Percentiles rank a stretch among this genome's conserved stretches.
Evolutionary conservation across 2,329 filamentous ascomycete genomes (phyloP).

Genomic region (Exophiala oligosperma): DNA sequence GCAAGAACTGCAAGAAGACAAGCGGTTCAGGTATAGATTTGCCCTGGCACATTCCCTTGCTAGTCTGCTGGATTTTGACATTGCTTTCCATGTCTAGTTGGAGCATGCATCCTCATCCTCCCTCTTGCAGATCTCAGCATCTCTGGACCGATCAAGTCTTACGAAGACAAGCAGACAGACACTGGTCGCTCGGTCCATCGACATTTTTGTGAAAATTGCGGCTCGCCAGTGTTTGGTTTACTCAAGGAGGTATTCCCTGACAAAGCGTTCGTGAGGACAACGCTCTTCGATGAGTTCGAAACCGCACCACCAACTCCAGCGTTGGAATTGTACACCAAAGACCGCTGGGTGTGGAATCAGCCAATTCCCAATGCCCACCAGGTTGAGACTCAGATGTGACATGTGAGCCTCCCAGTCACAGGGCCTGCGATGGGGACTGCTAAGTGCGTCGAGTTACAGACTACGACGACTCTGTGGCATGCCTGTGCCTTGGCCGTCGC

Average conservation of each 20-base stretch:
- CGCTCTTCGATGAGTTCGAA: conserved; percentile 3
- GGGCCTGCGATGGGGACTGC: too few species aligned
- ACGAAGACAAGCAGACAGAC: conserved; percentile 1
- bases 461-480: not conserved
- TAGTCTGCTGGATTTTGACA: not conserved
- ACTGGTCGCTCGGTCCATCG: conserved; percentile 1
- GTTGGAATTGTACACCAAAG: not conserved
- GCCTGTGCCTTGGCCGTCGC: too few species aligned
- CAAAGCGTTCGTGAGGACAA: not conserved
- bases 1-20: conserved; percentile 1
- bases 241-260: conserved; percentile 2
- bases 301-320: not conserved
- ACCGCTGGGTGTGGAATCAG: conserved; percentile 4
- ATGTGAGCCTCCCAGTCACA: too few species aligned
- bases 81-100: not conserved
- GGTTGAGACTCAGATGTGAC: not conserved
- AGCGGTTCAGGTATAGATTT: conserved; percentile 4
- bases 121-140: not conserved
- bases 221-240: not conserved
- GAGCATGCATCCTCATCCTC: not conserved
- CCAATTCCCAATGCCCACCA: not conserved
- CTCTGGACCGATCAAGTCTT: conserved; percentile 1
- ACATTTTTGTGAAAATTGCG: conserved; percentile 3
- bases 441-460: not conserved
- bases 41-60: not conserved